Evolutionary conservation across 2,329 filamentous ascomycete genomes (phyloP), one percentile per base, ranked within the genome.

Genomic region (Alternaria sp.): DNA sequence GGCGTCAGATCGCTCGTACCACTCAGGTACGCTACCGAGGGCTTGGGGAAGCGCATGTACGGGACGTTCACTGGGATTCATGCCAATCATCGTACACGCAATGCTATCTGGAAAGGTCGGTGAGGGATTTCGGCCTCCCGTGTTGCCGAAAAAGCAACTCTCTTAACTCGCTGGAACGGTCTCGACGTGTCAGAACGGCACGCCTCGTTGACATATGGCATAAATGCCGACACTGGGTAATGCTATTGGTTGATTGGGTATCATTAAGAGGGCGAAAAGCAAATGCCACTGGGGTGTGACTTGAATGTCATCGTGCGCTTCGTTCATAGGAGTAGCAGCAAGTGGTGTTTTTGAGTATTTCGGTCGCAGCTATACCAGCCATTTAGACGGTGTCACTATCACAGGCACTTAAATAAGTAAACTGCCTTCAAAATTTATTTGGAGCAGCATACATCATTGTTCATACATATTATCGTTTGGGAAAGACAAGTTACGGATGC

Each of bases 61-160:
- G 30, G 46, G 32, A 49, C 20, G 30, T 38, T 49, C 46, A 26
- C 30, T 2, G 4, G 30, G 32, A 26, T 49, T 1, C 14, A 24
- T 36, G 46, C 32, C 20, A 12, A n/a, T 49, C 28, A 14, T 1
- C 20, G 20, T 32, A 11, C 7, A 36, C 5, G 12, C 16, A 34
- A 3, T 9, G 5, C 7, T 24, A 9, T 36, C 30, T 16, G 18
- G 30, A 16, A 49, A 24, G 30, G 22, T 49, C 46, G 46, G 46
- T 36, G 46, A 36, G 46, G 20, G 2, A 4, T 24, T 34, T 14
- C 24, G 32, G 22, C 46, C 30, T 7, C 30, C 46, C 46, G 46
- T 49, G 46, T 7, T 26, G 46, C 32, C 49, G 36, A 4, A 52
- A 52, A 42, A 52, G 54, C 54, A 57, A 52, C 8, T 26, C 16